Evolutionary conservation across 768 basidiomycete genomes (phyloP), one percentile per base, ranked within the genome.

Genomic region (Mycena rebaudengoi): DNA sequence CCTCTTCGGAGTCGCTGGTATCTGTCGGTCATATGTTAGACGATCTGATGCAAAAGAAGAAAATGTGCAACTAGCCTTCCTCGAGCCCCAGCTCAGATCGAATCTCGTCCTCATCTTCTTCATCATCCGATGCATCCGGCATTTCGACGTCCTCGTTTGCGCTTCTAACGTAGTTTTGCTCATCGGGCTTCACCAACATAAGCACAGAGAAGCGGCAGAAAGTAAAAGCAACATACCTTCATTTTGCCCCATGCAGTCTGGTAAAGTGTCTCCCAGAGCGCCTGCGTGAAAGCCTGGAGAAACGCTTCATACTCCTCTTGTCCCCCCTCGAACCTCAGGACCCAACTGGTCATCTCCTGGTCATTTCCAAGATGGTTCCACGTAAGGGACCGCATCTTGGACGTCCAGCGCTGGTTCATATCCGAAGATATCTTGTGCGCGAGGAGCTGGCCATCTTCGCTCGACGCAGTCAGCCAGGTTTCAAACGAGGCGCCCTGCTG

Each of bases 131-230:
- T 13, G 82, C 86, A 67, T 94, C 91, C 48, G 74, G 84, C 96
- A 98, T 98, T 71, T 92, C 95, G 16, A 96, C 89, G 68, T 96
- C 95, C 72, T 96, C 92, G 57, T 83, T 86, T 13, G 92, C 87
- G 64, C 86, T 90, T 70, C 91, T 76, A 33, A 94, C 88, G 74
- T 99, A 99, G 32, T 79, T 83, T 76, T 91, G 91, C 62, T 99
- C 98, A n/a, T 96, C 95, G 23, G 84, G 70, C 91, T 94, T 67
- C 32, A 41, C 56, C 30, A 45, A 41, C 35, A 29, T 48, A 26
- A 55, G 13, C 48, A 25, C 53, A n/a, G 33, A 20, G 23, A 50
- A 61, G 29, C 18, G 13, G 23, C 48, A 30, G 32, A 52, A 20
- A 66, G 50, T 25, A 26, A 40, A 40, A 29, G 5, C n/a, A 18